Conservation (phyloP, 192 early-diverging fungal species). For the Umbelopsis vinacea region DNA sequence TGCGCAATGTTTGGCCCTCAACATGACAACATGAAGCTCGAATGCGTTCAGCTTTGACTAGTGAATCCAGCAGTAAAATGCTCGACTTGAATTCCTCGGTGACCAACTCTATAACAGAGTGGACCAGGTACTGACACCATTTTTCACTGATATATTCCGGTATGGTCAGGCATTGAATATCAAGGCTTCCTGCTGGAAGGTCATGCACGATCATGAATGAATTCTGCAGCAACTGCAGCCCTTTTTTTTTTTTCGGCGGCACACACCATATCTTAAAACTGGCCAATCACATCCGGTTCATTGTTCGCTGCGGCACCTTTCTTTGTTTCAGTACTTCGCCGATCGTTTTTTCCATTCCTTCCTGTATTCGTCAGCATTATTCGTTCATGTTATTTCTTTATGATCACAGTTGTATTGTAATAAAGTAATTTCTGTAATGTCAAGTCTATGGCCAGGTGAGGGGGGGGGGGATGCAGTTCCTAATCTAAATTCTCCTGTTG, state of each 20-base stretch:
- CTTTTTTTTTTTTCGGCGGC: not conserved
- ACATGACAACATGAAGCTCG: not conserved
- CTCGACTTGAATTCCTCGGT: not conserved
- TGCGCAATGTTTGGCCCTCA: not conserved
- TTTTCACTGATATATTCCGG: not conserved
- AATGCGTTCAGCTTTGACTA: conserved; percentile 12
- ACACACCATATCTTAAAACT: too few relatives aligned
- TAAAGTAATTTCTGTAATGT: too few relatives aligned
- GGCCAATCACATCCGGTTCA: too few relatives aligned
- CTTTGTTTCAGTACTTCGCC: not conserved
- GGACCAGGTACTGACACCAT: not conserved
- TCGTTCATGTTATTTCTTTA: too few relatives aligned
- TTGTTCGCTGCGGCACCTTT: too few relatives aligned
- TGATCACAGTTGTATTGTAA: too few relatives aligned
- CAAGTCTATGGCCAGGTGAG: too few relatives aligned
- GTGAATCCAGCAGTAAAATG: not conserved
- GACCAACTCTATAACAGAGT: not conserved
- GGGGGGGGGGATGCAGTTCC: too few relatives aligned
- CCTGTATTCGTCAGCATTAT: too few relatives aligned
- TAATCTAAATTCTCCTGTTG: conserved; percentile 36
- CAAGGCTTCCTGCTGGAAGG: conserved; percentile 3
- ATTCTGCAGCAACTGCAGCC: not conserved
- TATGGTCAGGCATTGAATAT: not conserved
- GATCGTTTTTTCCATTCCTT: too few relatives aligned
- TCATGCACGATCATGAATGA: conserved; percentile 15